Evolutionary conservation across 345 rosid species (phyloP).

Genomic region (Pistacia integerrima): DNA sequence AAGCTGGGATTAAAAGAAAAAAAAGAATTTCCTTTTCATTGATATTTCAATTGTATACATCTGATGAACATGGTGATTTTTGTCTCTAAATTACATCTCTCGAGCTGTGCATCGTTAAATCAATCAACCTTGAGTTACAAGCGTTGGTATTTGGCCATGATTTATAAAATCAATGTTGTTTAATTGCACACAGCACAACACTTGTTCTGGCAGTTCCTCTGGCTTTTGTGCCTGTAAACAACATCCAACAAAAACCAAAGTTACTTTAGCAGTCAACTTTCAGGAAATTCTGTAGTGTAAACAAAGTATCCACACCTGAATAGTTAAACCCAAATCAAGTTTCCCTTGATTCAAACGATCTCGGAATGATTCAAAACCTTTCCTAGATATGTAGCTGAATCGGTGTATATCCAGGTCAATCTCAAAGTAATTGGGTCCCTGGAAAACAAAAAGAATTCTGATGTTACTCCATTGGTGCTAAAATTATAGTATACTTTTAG

Average conservation of each 20-base stretch:
- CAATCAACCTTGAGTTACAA: conserved; percentile 42
- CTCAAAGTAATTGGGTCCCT: conserved; percentile 86
- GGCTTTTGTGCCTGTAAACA: conserved; percentile 70
- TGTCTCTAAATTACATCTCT: background rate
- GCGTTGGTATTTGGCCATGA: conserved; percentile 69
- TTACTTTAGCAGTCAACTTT: background rate
- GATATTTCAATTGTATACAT: background rate
- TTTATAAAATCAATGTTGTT: conserved; percentile 73
- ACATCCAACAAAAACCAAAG: background rate
- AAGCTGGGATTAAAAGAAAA: background rate
- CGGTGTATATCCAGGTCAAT: conserved; percentile 82
- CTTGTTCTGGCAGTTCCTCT: conserved; percentile 87
- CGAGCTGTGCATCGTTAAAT: conserved; percentile 12
- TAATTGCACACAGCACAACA: conserved; percentile 66
- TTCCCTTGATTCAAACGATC: conserved; percentile 60
- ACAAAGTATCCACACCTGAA: conserved; percentile 55
- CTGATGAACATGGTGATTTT: background rate
- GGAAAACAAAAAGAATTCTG: conserved; percentile 19
- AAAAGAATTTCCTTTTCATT: background rate
- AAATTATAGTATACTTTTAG: background rate
- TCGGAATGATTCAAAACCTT: conserved; percentile 85
- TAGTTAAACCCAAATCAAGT: conserved; percentile 72
- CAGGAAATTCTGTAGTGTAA: background rate
- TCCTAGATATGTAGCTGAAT: conserved; percentile 85
- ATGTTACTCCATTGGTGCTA: conserved; percentile 2